Conservation (phyloP, 805 yeast species). For the Groenewaldozyma salmanticensis region DNA sequence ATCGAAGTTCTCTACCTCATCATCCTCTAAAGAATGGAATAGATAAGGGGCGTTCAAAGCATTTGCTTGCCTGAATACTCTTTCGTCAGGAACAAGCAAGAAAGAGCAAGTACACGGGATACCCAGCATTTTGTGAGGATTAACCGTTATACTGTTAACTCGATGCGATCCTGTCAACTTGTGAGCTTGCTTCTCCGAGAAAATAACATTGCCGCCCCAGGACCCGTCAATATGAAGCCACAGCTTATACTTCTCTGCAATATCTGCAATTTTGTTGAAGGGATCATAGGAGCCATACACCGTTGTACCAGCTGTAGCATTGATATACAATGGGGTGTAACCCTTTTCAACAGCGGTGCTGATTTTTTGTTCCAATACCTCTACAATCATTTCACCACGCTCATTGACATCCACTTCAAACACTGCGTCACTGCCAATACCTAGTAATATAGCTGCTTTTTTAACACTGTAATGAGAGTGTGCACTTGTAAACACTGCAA, state of each 20-base stretch:
- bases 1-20: slow-evolving; percentile 49
- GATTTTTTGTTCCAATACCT: slow-evolving; percentile 39
- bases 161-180: slow-evolving; percentile 49
- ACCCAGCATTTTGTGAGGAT: slow-evolving; percentile 87
- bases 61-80: slow-evolving; percentile 59
- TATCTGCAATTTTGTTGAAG: slow-evolving; percentile 40
- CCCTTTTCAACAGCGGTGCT: slow-evolving; percentile 40
- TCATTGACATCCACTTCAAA: slow-evolving; percentile 51
- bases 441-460: slow-evolving; percentile 69
- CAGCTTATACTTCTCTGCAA: slow-evolving; percentile 44
- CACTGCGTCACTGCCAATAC: slow-evolving; percentile 55
- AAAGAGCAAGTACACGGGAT: slow-evolving; percentile 65
- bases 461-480: slow-evolving; percentile 77
- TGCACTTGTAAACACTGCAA: slow-evolving; percentile 60
- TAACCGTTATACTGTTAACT: slow-evolving; percentile 70
- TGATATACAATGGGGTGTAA: slow-evolving; percentile 60
- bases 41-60: slow-evolving; percentile 72
- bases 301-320: slow-evolving; percentile 84
- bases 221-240: slow-evolving; percentile 88
- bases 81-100: slow-evolving; percentile 58
- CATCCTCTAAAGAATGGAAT: slow-evolving; percentile 50
- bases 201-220: slow-evolving; percentile 83
- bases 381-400: slow-evolving; percentile 48
- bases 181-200: slow-evolving; percentile 39
- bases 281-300: slow-evolving; percentile 80